These are phyloP conservation scores for Scopulariopsis brevicaulis DNA, from an alignment of 2,329 filamentous ascomycete species.

Conservation along the genomic window DNA sequence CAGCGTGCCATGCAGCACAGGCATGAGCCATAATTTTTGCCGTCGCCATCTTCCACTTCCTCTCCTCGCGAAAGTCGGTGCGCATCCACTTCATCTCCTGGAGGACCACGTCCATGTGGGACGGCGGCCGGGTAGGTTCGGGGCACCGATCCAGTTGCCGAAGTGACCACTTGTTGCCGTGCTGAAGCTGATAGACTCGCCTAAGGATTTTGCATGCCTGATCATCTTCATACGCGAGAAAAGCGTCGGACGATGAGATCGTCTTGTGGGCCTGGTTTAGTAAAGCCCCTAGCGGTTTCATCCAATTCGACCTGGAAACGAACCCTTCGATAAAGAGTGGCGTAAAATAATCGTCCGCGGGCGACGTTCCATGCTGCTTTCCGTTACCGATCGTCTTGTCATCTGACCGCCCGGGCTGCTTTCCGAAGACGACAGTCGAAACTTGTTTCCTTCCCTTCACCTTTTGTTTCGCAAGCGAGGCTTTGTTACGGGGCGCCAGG, in stretches of 20 bases:
- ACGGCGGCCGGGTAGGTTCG: constrained; percentile 65
- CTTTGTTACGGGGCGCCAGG: background rate
- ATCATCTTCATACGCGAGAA: constrained; percentile 72
- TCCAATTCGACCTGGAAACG: constrained; percentile 42
- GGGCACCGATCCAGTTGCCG: constrained; percentile 75
- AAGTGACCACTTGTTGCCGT: constrained; percentile 84
- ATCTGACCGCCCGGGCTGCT: constrained; percentile 39
- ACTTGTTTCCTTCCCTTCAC: constrained; percentile 43
- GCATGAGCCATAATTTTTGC: constrained; percentile 71
- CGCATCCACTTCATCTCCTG: constrained; percentile 97
- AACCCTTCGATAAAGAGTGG: constrained; percentile 50
- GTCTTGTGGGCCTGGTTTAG: constrained; percentile 81
- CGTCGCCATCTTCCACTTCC: constrained; percentile 81
- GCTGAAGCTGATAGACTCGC: constrained; percentile 82
- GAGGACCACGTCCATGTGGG: constrained; percentile 78
- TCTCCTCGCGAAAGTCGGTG: constrained; percentile 87
- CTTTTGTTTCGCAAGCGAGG: background rate
- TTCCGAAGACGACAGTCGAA: constrained; percentile 70
- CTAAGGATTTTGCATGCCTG: constrained; percentile 81
- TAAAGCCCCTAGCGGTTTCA: constrained; percentile 57
- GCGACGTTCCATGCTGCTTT: constrained; percentile 12
- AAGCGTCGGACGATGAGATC: constrained; percentile 72
- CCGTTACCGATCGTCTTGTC: constrained; percentile 29
- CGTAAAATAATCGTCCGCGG: constrained; percentile 52
- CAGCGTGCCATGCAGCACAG: constrained; percentile 72